Evolutionary conservation across 2,329 filamentous ascomycete species (phyloP).

Genomic region (Pseudopyricularia javanii): DNA sequence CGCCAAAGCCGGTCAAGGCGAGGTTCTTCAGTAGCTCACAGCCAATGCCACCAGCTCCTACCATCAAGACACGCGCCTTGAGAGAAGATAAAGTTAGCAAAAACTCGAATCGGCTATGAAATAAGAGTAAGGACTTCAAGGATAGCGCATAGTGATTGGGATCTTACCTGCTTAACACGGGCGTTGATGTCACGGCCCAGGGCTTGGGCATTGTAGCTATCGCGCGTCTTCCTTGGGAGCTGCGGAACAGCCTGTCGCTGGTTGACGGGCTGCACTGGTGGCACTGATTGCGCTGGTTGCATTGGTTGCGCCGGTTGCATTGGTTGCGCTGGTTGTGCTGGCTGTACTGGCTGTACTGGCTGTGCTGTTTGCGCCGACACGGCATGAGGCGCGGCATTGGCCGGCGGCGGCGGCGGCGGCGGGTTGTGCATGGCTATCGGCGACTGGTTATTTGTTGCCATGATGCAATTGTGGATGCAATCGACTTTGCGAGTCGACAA

Average conservation of each 20-base stretch:
- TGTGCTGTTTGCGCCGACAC: background rate
- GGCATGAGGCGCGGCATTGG: background rate
- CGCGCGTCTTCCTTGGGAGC: slow-evolving; percentile 25
- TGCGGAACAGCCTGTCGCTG: slow-evolving; percentile 5
- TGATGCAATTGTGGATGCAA: background rate
- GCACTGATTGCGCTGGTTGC: background rate
- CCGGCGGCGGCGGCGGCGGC: background rate
- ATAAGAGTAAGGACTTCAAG: background rate
- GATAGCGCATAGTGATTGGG: background rate
- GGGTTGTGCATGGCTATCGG: background rate
- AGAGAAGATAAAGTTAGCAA: background rate
- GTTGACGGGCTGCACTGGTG: slow-evolving; percentile 1
- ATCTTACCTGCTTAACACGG: slow-evolving; percentile 55
- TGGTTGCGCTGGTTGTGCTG: background rate
- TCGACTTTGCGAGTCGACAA: background rate
- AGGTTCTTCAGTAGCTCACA: slow-evolving; percentile 97
- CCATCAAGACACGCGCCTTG: slow-evolving; percentile 80
- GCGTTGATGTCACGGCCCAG: slow-evolving; percentile 52
- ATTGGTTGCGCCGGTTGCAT: too few relatives aligned
- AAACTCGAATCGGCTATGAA: background rate
- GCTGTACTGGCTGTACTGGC: background rate
- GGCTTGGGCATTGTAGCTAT: slow-evolving; percentile 50
- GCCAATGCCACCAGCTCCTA: slow-evolving; percentile 92
- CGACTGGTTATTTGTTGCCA: background rate
- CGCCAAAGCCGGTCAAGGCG: slow-evolving; percentile 79